Evolutionary conservation across 129 eudicot genomes (phyloP).

Genomic region (Escallonia rubra): DNA sequence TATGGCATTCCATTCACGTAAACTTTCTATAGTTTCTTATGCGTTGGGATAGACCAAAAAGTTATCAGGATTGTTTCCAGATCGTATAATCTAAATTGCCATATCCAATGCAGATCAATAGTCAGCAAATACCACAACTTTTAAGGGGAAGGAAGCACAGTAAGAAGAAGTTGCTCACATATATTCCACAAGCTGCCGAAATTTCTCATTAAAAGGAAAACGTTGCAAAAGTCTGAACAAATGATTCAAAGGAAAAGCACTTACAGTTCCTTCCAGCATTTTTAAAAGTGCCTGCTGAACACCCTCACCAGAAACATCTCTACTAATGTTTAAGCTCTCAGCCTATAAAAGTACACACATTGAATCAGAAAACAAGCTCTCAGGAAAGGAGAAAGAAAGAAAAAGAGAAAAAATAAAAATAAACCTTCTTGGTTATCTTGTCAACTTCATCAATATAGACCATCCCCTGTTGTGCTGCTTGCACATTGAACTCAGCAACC

Average conservation of each 20-base stretch:
- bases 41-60: no score
- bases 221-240: not conserved
- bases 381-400: not conserved
- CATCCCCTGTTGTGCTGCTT: slow-evolving; percentile 98
- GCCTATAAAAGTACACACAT: slow-evolving; percentile 38
- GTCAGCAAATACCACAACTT: not conserved
- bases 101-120: not conserved
- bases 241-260: slow-evolving; percentile 17
- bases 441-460: slow-evolving; percentile 96
- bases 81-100: no score
- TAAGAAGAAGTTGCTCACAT: no score
- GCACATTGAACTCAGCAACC: slow-evolving; percentile 87
- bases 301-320: slow-evolving; percentile 99
- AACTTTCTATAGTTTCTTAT: no score
- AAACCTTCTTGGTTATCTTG: slow-evolving; percentile 92
- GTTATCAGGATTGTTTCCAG: no score
- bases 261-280: slow-evolving; percentile 98
- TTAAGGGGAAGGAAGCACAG: no score
- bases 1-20: no score
- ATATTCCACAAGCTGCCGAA: not conserved
- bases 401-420: slow-evolving; percentile 4
- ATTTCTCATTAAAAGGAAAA: not conserved
- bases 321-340: slow-evolving; percentile 73
- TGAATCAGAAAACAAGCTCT: not conserved
- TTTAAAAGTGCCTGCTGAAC: slow-evolving; percentile 94